phyloP scores from a whole-genome alignment of 345 rosid species.

The Boechera retrofracta region DNA sequence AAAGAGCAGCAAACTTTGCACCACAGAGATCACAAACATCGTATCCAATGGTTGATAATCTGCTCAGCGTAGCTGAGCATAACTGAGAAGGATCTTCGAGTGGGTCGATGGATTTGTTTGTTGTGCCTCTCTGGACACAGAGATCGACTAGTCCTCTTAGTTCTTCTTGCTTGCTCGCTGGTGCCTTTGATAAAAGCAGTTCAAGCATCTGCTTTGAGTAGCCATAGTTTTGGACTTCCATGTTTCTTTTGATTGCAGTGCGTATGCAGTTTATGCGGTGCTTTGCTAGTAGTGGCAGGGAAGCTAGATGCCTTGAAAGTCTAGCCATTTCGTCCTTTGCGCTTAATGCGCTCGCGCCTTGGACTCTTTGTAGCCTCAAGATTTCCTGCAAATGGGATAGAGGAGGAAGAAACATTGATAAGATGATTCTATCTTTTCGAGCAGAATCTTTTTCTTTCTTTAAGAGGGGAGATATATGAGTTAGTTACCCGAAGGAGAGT shows the following conservation, averaged over 20 bases:
- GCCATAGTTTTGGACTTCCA: slow-evolving; percentile 96
- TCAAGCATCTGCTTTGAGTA: slow-evolving; percentile 97
- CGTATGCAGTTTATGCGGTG: slow-evolving; percentile 96
- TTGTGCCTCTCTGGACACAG: slow-evolving; percentile 82
- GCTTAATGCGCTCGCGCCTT: slow-evolving; percentile 86
- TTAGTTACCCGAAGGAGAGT: slow-evolving; percentile 78
- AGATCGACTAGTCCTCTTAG: slow-evolving; percentile 83
- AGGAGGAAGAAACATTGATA: background rate
- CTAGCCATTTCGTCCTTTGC: slow-evolving; percentile 99
- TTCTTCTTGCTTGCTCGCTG: slow-evolving; percentile 89
- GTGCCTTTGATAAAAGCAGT: slow-evolving; percentile 92
- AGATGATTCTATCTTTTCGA: slow-evolving; percentile 4
- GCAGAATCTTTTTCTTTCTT: background rate
- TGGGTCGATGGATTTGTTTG: slow-evolving; percentile 96
- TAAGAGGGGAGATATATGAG: background rate
- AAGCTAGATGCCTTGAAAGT: slow-evolving; percentile 87
- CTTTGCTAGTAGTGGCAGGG: slow-evolving; percentile 87
- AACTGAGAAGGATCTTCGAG: slow-evolving; percentile 94
- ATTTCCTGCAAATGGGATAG: slow-evolving; percentile 69
- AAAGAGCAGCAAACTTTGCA: slow-evolving; percentile 89
- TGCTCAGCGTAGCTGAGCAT: slow-evolving; percentile 94
- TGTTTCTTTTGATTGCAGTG: slow-evolving; percentile 91
- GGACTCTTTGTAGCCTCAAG: slow-evolving; percentile 79
- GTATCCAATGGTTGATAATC: slow-evolving; percentile 92
- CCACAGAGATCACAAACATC: slow-evolving; percentile 98